Evolutionary conservation across 139 green algal genomes (phyloP).

Genomic region (Deuterostichococcus epilithicus): DNA sequence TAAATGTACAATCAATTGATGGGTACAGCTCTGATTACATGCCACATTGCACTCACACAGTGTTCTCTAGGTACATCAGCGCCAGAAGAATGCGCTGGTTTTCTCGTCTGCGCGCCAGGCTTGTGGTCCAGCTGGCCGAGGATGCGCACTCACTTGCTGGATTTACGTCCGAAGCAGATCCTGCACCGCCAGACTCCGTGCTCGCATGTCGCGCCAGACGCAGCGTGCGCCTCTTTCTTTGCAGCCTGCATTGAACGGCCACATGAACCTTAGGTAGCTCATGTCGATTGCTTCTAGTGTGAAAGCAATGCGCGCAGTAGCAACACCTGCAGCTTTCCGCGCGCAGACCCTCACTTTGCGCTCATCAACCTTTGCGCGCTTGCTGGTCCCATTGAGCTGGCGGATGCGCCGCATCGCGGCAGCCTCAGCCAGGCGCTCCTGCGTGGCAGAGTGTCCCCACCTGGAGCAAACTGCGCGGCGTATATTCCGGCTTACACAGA

Average conservation of each 20-base stretch:
- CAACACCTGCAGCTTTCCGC: too few relatives aligned
- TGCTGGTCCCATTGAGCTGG: not conserved
- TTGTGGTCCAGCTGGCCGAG: too few relatives aligned
- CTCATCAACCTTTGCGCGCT: not conserved
- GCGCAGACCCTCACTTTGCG: not conserved
- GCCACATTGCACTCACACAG: too few relatives aligned
- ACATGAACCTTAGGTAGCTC: too few relatives aligned
- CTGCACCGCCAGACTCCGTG: slow-evolving; percentile 32
- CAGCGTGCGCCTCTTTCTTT: slow-evolving; percentile 28
- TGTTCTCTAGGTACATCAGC: too few relatives aligned
- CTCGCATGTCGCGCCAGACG: slow-evolving; percentile 26
- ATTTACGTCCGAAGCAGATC: slow-evolving; percentile 41
- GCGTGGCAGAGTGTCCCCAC: not conserved
- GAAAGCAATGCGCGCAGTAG: too few relatives aligned
- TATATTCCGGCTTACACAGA: too few relatives aligned
- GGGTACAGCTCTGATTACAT: too few relatives aligned
- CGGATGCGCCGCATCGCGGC: not conserved
- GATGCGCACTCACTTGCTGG: not conserved
- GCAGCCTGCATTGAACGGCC: slow-evolving; percentile 14
- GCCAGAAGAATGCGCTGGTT: too few relatives aligned
- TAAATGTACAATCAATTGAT: too few relatives aligned
- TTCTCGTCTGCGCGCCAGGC: too few relatives aligned
- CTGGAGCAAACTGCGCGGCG: not conserved
- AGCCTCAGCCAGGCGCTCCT: not conserved
- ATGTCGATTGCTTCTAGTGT: too few relatives aligned